Conservation (phyloP, 495 filamentous ascomycete genomes). For the Podospora appendiculata region DNA sequence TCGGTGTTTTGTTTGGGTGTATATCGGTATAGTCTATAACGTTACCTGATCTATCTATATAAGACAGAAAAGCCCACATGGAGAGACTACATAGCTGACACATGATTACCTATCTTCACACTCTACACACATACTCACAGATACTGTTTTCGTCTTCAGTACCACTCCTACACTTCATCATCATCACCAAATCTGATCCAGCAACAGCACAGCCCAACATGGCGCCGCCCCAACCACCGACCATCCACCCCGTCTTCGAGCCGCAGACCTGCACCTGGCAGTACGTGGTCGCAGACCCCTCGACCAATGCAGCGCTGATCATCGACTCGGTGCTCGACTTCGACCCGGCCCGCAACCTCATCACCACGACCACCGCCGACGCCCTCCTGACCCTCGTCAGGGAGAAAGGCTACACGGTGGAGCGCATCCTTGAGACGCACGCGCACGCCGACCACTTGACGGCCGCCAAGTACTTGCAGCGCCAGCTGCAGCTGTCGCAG, state of each 20-base stretch:
- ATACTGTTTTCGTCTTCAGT: not conserved
- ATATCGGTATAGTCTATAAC: no score
- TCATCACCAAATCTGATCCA: not conserved
- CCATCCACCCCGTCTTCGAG: conserved; percentile 23
- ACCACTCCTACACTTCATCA: not conserved
- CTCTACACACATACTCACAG: no score
- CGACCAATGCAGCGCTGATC: conserved; percentile 39
- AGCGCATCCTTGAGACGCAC: conserved; percentile 50
- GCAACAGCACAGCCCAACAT: not conserved
- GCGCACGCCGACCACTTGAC: conserved; percentile 59
- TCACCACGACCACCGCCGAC: conserved; percentile 45
- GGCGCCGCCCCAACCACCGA: conserved; percentile 6
- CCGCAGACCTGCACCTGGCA: conserved; percentile 49
- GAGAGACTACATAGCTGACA: no score
- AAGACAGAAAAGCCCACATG: no score
- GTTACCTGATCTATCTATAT: no score
- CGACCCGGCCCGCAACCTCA: conserved; percentile 34
- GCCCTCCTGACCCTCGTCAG: conserved; percentile 31
- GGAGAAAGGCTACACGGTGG: conserved; percentile 38
- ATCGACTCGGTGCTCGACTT: conserved; percentile 57
- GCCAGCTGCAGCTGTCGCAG: conserved; percentile 29
- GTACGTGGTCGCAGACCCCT: conserved; percentile 49
- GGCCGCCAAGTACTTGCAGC: conserved; percentile 41
- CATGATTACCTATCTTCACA: no score
- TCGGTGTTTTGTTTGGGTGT: no score